Base-by-base conservation (phyloP, 345 rosid species). In the Microthlaspi erraticum region DNA sequence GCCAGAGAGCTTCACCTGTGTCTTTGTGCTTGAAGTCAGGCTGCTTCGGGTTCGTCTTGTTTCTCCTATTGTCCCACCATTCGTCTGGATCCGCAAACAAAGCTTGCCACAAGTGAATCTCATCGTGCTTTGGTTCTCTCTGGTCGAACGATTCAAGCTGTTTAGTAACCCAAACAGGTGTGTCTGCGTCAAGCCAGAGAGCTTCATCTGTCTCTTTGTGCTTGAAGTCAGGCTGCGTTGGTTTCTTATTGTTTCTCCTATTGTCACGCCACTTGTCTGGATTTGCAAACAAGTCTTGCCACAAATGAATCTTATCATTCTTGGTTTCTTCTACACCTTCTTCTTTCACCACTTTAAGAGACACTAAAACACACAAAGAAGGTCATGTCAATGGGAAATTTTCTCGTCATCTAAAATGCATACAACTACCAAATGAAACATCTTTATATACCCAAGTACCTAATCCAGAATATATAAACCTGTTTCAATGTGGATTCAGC, bases 261-360 rank as follows among this genome's bases (percentile, higher is more conserved):
- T 81, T 81, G 76, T 91, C 96, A 87, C 88, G 86, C 98, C 98
- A 89, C 55, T 86, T 88, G 8, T 61, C 58, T 14, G 92, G 97
- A 58, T 69, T 86, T 64, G 72, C 45, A 57, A 91, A 91, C 71
- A 82, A 87, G 56, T 83, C 74, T 61, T 91, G 90, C 97, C 97
- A 91, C 78, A 89, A 76, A 66, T 86, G 77, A 32, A 17, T 17
- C 2, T 65, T 8, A 63, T 52, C 62, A 42, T 77, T 78, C 71
- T 75, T 55, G 5, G 50, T 39, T 14, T 73, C 66, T 39, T 73
- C 53, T 7, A 42, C 34, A 20, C 2, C 68, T 59, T 65, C 60
- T 65, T 42, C 50, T 54, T 23, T 50, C 10, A 9, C 57, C 11
- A 50, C 13, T 38, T 53, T 42, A 66, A 31, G 13, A 45, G 59